Evolutionary conservation across 2,329 filamentous ascomycete species (phyloP).

Genomic region (Truncatella angustata): DNA sequence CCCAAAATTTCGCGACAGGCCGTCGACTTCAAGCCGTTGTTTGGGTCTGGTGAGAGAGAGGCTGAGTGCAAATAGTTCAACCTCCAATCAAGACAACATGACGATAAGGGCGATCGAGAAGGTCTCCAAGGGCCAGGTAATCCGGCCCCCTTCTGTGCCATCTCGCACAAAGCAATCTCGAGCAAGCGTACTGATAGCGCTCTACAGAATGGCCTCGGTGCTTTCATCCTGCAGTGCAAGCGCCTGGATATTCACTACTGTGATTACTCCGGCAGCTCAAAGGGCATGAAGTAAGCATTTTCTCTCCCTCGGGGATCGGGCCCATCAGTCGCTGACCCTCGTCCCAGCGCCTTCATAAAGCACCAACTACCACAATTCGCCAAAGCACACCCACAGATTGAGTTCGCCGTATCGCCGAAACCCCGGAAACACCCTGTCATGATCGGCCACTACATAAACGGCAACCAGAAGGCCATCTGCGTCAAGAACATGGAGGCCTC

Average conservation of each 20-base stretch:
- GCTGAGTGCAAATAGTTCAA: slow-evolving; percentile 29
- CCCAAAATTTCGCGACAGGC: slow-evolving; percentile 17
- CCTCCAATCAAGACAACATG: slow-evolving; percentile 38
- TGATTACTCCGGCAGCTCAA: slow-evolving; percentile 90
- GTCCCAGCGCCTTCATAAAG: slow-evolving; percentile 75
- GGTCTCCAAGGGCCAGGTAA: slow-evolving; percentile 55
- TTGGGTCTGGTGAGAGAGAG: slow-evolving; percentile 17
- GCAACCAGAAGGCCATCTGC: slow-evolving; percentile 79
- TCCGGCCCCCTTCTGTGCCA: too few species aligned
- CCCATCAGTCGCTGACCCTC: not conserved
- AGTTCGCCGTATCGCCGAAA: slow-evolving; percentile 87
- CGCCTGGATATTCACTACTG: slow-evolving; percentile 95
- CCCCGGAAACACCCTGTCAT: slow-evolving; percentile 89
- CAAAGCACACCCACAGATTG: slow-evolving; percentile 77
- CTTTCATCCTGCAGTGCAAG: slow-evolving; percentile 97
- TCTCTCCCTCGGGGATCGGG: not conserved
- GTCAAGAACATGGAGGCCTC: slow-evolving; percentile 81
- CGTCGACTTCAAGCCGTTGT: not conserved
- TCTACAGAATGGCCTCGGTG: slow-evolving; percentile 85
- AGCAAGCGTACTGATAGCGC: slow-evolving; percentile 1
- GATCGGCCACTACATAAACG: slow-evolving; percentile 81
- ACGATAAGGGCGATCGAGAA: slow-evolving; percentile 53
- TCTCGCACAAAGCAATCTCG: too few species aligned
- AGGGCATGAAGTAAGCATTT: slow-evolving; percentile 79
- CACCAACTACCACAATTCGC: slow-evolving; percentile 76